phyloP scores from a whole-genome alignment of 2,329 filamentous ascomycete species.

The Calycina herbarum region DNA sequence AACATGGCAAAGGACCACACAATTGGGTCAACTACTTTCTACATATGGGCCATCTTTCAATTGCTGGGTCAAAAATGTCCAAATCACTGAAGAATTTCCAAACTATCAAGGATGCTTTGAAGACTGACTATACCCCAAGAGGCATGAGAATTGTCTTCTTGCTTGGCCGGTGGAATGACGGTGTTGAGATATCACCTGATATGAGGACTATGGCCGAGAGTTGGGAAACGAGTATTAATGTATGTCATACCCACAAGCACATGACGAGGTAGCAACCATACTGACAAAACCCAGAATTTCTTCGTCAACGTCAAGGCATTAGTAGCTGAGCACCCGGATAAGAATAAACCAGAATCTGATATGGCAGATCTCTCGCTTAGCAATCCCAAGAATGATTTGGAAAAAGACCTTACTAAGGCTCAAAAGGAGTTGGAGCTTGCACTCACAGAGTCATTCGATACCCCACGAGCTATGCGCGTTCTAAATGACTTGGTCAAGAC shows the following conservation, averaged over 20 bases:
- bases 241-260: conserved; percentile 37
- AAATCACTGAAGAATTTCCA: conserved; percentile 96
- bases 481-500: conserved; percentile 77
- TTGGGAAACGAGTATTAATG: conserved; percentile 79
- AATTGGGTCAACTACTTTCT: conserved; percentile 97
- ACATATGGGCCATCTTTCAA: conserved; percentile 90
- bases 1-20: conserved; percentile 48
- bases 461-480: conserved; percentile 73
- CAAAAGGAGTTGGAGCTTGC: conserved; percentile 57
- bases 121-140: conserved; percentile 69
- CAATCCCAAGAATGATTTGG: conserved; percentile 2
- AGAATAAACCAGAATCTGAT: not conserved
- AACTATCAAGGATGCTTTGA: conserved; percentile 82
- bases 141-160: conserved; percentile 84
- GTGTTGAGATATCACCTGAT: conserved; percentile 85
- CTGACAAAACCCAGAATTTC: conserved; percentile 49
- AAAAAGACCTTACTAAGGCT: conserved; percentile 41
- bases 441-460: conserved; percentile 85
- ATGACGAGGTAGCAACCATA: not conserved
- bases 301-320: conserved; percentile 58
- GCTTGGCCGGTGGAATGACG: conserved; percentile 85
- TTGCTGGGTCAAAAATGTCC: conserved; percentile 91
- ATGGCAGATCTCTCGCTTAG: not conserved
- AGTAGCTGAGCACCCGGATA: conserved; percentile 43
- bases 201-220: conserved; percentile 71